These are phyloP conservation scores for Saccharomycopsis hybrid DNA, from an alignment of 1,139 yeast genomes.

Conservation along the genomic window DNA sequence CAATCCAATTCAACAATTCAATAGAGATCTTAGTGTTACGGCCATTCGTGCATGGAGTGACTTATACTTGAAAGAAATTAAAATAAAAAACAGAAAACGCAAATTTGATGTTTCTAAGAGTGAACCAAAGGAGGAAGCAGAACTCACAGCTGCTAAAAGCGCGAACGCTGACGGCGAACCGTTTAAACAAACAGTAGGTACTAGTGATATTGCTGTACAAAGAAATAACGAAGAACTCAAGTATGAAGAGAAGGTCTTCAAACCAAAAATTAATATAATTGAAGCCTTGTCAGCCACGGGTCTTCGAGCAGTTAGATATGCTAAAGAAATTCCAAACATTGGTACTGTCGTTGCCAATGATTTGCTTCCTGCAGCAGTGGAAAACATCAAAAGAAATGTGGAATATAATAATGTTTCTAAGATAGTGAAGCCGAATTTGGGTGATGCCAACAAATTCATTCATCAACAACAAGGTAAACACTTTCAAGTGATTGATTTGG, in stretches of 20 bases:
- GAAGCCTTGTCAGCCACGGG: conserved; percentile 97
- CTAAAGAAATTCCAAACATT: conserved; percentile 76
- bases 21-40: conserved; percentile 80
- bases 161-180: conserved; percentile 10
- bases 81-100: conserved; percentile 28
- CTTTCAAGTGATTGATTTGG: conserved; percentile 85
- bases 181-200: neutral
- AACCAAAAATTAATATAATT: conserved; percentile 54
- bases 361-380: conserved; percentile 79
- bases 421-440: conserved; percentile 59
- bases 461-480: conserved; percentile 40
- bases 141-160: conserved; percentile 7
- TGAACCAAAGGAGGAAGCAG: conserved; percentile 23
- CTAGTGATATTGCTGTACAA: no score
- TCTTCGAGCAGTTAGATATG: conserved; percentile 85
- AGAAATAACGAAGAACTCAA: no score
- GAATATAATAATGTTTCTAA: conserved; percentile 53
- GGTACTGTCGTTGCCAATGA: conserved; percentile 81
- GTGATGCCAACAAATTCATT: conserved; percentile 88
- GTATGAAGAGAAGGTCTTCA: conserved; percentile 17
- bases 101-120: conserved; percentile 25
- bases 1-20: conserved; percentile 94
- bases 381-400: conserved; percentile 66
- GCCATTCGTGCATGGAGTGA: conserved; percentile 85
- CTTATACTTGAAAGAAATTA: conserved; percentile 35